Conservation (phyloP, 441 rosid genomes). For the Populus hybrid region DNA sequence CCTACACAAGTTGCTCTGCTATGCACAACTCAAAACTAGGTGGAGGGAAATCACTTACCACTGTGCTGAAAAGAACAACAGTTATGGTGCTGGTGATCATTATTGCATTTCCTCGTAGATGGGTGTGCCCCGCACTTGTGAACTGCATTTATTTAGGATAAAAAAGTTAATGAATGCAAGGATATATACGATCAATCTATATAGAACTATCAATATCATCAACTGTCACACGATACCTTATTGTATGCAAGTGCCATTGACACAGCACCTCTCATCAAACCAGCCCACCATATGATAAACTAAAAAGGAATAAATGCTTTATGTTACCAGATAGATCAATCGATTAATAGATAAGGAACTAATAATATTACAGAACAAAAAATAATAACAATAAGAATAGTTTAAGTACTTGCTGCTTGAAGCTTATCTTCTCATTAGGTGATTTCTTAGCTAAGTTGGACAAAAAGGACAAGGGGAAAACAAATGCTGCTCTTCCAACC, state of each 20-base stretch:
- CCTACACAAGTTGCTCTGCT: background rate
- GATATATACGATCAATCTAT: background rate
- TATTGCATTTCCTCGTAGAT: conserved; percentile 65
- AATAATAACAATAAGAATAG: background rate
- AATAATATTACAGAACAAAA: conserved; percentile 3
- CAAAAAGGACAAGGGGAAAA: conserved; percentile 84
- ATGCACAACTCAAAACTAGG: background rate
- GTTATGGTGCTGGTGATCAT: conserved; percentile 95
- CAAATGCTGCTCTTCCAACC: conserved; percentile 92
- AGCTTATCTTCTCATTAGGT: conserved; percentile 49
- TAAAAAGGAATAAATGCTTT: conserved; percentile 25
- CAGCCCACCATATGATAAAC: conserved; percentile 98
- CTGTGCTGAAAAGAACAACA: conserved; percentile 80
- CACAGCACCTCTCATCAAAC: conserved; percentile 97
- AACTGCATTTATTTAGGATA: conserved; percentile 45
- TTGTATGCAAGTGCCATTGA: conserved; percentile 98
- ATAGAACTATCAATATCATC: background rate
- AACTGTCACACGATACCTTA: conserved; percentile 46
- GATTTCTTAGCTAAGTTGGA: conserved; percentile 74
- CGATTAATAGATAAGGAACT: background rate
- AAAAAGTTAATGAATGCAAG: background rate
- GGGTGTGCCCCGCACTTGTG: conserved; percentile 76
- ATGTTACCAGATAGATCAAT: background rate
- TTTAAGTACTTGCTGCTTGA: conserved; percentile 66
- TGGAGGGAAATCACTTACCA: conserved; percentile 44